Percentiles rank a stretch among this genome's conserved stretches.
phyloP scores from a whole-genome alignment of 1,284 basidiomycete genomes.

The Ceratobasidium sp. region DNA sequence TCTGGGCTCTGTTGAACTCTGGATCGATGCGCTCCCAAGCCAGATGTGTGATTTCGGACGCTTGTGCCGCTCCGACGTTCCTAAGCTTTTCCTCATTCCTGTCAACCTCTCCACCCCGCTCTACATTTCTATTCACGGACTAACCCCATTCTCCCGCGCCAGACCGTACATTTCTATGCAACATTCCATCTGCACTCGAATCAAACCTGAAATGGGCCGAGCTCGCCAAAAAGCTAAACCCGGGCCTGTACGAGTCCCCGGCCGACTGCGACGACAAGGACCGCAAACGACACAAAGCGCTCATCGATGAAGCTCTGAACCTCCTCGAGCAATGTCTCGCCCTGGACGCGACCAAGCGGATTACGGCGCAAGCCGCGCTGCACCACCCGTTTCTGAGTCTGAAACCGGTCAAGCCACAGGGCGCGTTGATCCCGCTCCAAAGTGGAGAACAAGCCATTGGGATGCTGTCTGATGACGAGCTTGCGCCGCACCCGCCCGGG shows the following conservation, averaged over 20 bases:
- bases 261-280: constrained; percentile 49
- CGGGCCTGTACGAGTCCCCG: constrained; percentile 70
- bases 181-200: constrained; percentile 77
- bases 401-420: constrained; percentile 45
- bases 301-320: constrained; percentile 74
- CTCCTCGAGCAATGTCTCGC: constrained; percentile 77
- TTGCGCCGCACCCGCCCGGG: constrained; percentile 38
- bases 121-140: not conserved
- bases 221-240: constrained; percentile 82
- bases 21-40: not conserved
- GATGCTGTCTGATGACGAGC: constrained; percentile 20
- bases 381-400: constrained; percentile 76
- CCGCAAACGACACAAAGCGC: constrained; percentile 61
- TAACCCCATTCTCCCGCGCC: not conserved
- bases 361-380: constrained; percentile 79
- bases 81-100: not conserved
- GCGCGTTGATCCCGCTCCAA: not conserved
- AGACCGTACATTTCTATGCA: constrained; percentile 89
- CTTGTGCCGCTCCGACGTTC: not conserved
- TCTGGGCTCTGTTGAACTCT: not conserved
- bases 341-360: constrained; percentile 77
- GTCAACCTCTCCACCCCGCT: not conserved
- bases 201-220: constrained; percentile 75
- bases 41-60: not conserved
- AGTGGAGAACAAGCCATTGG: constrained; percentile 52